Evolutionary conservation across 2,329 filamentous ascomycete genomes (phyloP).

Genomic region (Verticillium albo-atrum): DNA sequence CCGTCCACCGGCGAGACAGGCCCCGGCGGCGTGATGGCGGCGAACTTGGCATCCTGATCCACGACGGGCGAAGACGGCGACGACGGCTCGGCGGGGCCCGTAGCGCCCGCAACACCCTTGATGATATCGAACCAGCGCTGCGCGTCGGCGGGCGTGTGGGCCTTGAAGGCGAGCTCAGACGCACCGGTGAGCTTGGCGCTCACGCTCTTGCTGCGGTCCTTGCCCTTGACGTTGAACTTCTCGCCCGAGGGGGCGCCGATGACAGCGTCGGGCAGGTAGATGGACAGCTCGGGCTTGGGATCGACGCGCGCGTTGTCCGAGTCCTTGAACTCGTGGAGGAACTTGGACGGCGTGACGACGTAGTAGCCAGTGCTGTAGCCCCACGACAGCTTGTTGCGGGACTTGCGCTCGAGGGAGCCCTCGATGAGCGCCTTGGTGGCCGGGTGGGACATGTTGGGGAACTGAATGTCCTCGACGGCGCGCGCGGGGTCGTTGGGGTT

Average conservation of each 20-base stretch:
- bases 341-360: constrained; percentile 82
- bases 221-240: constrained; percentile 95
- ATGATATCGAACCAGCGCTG: constrained; percentile 82
- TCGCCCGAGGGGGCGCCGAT: constrained; percentile 68
- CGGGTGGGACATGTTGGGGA: constrained; percentile 83
- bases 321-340: constrained; percentile 94
- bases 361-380: constrained; percentile 82
- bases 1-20: neutral
- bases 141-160: constrained; percentile 74
- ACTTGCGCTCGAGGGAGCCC: constrained; percentile 85
- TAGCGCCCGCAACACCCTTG: constrained; percentile 51
- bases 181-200: constrained; percentile 75
- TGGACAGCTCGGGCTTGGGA: constrained; percentile 77
- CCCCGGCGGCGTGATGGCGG: constrained; percentile 10
- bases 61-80: constrained; percentile 26
- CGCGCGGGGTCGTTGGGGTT: constrained; percentile 73
- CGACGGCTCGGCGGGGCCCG: constrained; percentile 27
- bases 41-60: constrained; percentile 21
- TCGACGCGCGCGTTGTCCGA: constrained; percentile 69
- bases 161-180: constrained; percentile 83
- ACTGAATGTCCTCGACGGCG: constrained; percentile 67
- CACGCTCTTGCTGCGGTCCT: constrained; percentile 78
- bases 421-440: constrained; percentile 81
- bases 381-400: constrained; percentile 74
- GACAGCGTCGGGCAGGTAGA: constrained; percentile 87